Base-by-base conservation (phyloP, 441 rosid genomes). In the Viola pubescens region DNA sequence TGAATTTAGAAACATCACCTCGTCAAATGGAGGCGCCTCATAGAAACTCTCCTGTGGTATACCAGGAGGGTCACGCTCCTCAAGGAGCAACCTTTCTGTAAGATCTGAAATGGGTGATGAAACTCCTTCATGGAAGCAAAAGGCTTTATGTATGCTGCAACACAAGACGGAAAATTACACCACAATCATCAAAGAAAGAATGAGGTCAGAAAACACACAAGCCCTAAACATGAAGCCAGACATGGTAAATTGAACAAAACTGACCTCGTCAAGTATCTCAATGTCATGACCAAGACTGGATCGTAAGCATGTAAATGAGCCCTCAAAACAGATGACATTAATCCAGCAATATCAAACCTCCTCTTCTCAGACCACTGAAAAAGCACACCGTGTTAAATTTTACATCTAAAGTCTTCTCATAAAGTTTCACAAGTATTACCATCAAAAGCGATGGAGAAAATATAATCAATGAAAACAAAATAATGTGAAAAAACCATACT, bases 21-120 rank as follows among this genome's bases (percentile, higher is more conserved):
- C 98, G 67, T 87, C 94, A 81, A 92, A 92, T 11, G 94, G 92
- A 58, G 88, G 97, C 64, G 79, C 87, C 71, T 86, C 90, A 59
- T 64, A 84, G 53, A 81, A 70, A 70, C 81, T 80, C 72, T 89
- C 97, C 11, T 70, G 79, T 13, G 87, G 90, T 6, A 76, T 76
- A 53, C 84, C 87, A 38, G 95, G 92, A 42, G 87, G 70, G 52
- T 92, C 97, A 65, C 82, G 85, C 73, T 87, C 94, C 80, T 85
- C 90, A 44, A 86, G 83, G 52, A 92, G 88, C 80, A 92, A 75
- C 71, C 88, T 82, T 65, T 86, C 82, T 11, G 86, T 89, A 67
- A 92, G 94, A 70, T 85, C 87, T 58, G 94, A 87, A 77, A 92
- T 78, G 47, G 98, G 84, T 6, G 97, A 92, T 60, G 79, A 54